phyloP scores from a whole-genome alignment of 345 rosid species.

The Excoecaria agallocha region DNA sequence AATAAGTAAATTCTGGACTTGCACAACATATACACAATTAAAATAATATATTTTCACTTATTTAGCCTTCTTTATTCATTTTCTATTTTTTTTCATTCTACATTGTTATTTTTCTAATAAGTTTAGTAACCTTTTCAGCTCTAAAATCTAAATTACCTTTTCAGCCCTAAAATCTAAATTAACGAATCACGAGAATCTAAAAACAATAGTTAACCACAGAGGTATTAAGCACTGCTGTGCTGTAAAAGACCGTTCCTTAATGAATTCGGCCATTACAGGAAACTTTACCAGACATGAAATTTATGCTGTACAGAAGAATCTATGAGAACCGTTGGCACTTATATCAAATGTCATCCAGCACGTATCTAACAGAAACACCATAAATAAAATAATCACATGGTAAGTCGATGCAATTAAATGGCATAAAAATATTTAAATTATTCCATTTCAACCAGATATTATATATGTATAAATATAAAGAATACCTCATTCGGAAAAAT shows the following conservation, averaged over 20 bases:
- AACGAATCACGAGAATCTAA: too few species aligned
- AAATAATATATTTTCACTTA: background rate
- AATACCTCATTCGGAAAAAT: background rate
- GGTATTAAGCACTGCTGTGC: background rate
- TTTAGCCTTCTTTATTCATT: background rate
- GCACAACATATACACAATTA: background rate
- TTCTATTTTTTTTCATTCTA: background rate
- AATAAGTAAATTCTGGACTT: background rate
- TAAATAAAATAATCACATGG: background rate
- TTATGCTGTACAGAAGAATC: background rate
- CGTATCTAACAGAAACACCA: background rate
- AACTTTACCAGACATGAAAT: constrained; percentile 3
- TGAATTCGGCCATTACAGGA: background rate
- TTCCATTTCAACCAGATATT: background rate
- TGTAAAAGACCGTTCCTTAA: background rate
- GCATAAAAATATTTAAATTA: background rate
- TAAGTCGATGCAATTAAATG: background rate
- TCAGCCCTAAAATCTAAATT: too few species aligned
- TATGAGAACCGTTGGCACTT: background rate
- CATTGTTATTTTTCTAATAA: background rate
- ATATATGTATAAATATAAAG: background rate
- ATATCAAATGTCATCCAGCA: background rate
- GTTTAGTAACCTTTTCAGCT: background rate
- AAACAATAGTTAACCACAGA: too few species aligned
- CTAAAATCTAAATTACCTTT: too few species aligned